Evolutionary conservation across 1,284 basidiomycete genomes (phyloP).

Genomic region (Ustilago curta): DNA sequence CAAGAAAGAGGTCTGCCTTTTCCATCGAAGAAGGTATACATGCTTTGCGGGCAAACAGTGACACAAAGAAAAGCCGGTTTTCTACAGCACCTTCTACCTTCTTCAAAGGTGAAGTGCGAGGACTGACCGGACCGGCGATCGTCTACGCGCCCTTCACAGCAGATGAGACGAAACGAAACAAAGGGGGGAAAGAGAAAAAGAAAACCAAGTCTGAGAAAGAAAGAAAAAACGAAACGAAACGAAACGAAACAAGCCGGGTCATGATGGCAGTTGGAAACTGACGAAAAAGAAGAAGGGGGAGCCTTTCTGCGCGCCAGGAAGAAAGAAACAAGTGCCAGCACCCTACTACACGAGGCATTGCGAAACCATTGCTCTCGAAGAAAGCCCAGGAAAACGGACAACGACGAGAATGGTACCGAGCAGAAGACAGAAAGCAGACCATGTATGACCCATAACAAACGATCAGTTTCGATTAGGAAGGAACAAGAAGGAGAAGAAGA

Average conservation of each 20-base stretch:
- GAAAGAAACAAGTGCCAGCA: conserved; percentile 25
- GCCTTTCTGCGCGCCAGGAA: conserved; percentile 24
- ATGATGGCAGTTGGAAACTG: conserved; percentile 10
- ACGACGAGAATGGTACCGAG: conserved; percentile 11
- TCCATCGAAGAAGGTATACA: conserved; percentile 18
- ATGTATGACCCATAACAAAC: conserved; percentile 36
- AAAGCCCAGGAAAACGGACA: conserved; percentile 7
- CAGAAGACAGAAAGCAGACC: conserved; percentile 12
- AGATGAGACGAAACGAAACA: conserved; percentile 15
- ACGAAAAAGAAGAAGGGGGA: background rate
- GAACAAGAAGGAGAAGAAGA: background rate
- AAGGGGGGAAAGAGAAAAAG: background rate
- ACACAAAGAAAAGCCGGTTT: conserved; percentile 33
- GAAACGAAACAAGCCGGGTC: conserved; percentile 12
- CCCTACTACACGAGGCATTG: conserved; percentile 28
- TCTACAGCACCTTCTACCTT: conserved; percentile 25
- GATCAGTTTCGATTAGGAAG: conserved; percentile 7
- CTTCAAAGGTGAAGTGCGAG: conserved; percentile 21
- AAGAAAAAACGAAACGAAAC: background rate
- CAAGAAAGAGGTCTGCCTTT: conserved; percentile 19
- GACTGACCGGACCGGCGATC: conserved; percentile 46
- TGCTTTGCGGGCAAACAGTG: background rate
- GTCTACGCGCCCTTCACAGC: conserved; percentile 38
- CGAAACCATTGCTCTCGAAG: conserved; percentile 1
- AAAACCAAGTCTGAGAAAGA: background rate